phyloP scores from a whole-genome alignment of 495 filamentous ascomycete species.

The Aspergillus affinis region DNA sequence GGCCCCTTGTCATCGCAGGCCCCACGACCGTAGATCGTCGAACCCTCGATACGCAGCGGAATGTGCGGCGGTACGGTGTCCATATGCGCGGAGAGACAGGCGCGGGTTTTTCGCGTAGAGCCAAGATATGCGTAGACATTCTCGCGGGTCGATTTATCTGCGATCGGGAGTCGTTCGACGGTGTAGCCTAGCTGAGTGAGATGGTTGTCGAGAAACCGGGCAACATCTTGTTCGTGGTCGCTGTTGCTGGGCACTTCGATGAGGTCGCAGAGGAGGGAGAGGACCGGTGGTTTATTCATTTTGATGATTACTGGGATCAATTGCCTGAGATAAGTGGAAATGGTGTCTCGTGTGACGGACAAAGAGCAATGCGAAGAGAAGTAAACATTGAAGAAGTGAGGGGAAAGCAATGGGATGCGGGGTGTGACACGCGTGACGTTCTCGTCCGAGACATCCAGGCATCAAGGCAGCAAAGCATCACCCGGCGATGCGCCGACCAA shows the following conservation, averaged over 20 bases:
- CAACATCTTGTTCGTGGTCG: slow-evolving; percentile 29
- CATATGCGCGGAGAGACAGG: slow-evolving; percentile 68
- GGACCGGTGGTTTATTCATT: slow-evolving; percentile 3
- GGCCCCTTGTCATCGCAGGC: slow-evolving; percentile 81
- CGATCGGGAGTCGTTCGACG: slow-evolving; percentile 32
- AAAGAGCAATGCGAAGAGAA: too few species aligned
- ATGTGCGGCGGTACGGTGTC: slow-evolving; percentile 62
- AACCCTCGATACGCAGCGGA: slow-evolving; percentile 40
- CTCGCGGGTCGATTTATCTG: slow-evolving; percentile 20
- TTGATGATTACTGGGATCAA: not conserved
- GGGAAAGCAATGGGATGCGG: too few species aligned
- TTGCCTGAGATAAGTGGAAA: not conserved
- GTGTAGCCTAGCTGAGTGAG: slow-evolving; percentile 26
- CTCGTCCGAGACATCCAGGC: too few species aligned
- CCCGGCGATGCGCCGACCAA: too few species aligned
- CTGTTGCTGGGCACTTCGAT: slow-evolving; percentile 30
- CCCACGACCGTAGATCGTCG: slow-evolving; percentile 65
- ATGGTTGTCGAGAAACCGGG: slow-evolving; percentile 23
- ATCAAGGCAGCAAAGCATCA: too few species aligned
- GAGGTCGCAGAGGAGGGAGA: slow-evolving; percentile 22
- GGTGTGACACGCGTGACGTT: too few species aligned
- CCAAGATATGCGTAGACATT: slow-evolving; percentile 29
- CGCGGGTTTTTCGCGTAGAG: slow-evolving; percentile 18
- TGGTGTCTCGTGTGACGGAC: too few species aligned
- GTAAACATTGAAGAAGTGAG: too few species aligned